Evolutionary conservation across 495 filamentous ascomycete species (phyloP), one percentile per base, ranked within the genome.

Genomic region (Lasiosphaeria miniovina): DNA sequence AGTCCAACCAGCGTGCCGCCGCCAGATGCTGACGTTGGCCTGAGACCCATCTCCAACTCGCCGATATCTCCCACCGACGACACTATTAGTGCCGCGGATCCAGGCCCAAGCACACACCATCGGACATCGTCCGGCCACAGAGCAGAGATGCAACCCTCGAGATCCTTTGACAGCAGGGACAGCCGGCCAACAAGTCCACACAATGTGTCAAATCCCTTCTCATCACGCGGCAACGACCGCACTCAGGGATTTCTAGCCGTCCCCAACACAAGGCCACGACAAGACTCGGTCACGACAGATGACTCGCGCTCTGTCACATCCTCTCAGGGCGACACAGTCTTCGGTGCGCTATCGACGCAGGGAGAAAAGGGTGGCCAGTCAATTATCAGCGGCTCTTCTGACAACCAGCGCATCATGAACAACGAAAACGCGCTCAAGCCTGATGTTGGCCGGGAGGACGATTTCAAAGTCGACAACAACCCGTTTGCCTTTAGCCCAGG

Each of bases 101-200:
- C 78, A 3, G 64, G 75, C 65, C 67, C 75, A 51, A 71, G 68
- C 48, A 83, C 87, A 10, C 74, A 78, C 50, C 71, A 64, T 58
- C 63, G 68, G 52, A 69, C 59, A 35, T 55, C 69, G 57, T 61
- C 68, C n/a, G 57, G 66, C 60, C 12, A 50, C 33, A 77, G 84
- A 49, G 78, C 82, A 7, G 88, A 93, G 54, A 68, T 82, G 51
- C 83, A 84, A 54, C 78, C 75, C 33, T 74, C 82, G 0, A 77
- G 77, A 54, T 91, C 89, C 4, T 90, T 90, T 49, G 90, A 96
- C 59, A 84, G 81, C 62, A 82, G 77, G 66, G 88, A 91, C 58
- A 90, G 87, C 67, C 79, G 90, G 55, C 92, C 91, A n/a, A 91
- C 88, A 0, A 96, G 91, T 48, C 89, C 91, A 0, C 92, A 96